Base-by-base conservation (phyloP, 768 basidiomycete species). In the Mycena epipterygia region DNA sequence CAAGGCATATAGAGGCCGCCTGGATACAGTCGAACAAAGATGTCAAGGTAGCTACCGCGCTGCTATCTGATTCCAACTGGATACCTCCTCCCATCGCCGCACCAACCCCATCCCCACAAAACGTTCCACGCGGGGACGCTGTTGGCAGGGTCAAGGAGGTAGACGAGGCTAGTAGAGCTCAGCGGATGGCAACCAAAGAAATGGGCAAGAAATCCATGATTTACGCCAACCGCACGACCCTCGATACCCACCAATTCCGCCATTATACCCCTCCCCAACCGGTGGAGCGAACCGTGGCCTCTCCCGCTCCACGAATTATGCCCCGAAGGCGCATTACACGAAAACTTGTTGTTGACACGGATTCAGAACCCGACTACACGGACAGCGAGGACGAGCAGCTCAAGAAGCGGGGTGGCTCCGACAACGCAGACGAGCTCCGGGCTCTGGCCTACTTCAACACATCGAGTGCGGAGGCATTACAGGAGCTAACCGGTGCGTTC, bases 121-220 rank as follows among this genome's bases (percentile, higher is more conserved):
- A 2, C 29, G 8, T 23, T 29, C 30, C 70, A 11, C 73, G 79
- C 19, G 77, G 79, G 63, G 84, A 89, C 51, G 80, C 75, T 56
- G 81, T 86, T 6, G 93, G 93, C 33, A 85, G 91, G 51, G 91
- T 94, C 35, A 89, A 85, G 67, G 93, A 93, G 77, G 78, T 93
- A 29, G 92, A 93, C 42, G 91, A 94, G 70, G 92, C 90, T n/a
- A 86, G 84, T 44, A 90, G 89, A 73, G 92, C 91, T 2, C 88
- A 85, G 71, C 86, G 91, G 68, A 88, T 86, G 23, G 90, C 91
- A 37, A 85, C 84, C 67, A 90, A 85, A 76, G 93, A 94, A 81
- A 91, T 93, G 79, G 93, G 90, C 25, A 94, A 92, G 79, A 91
- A 89, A 76, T 95, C 94, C n/a, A 86, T 90, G 78, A 95, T 95